Percentiles rank a stretch among this genome's conserved stretches.
Conservation (phyloP, 2,329 filamentous ascomycete genomes). For the Trichoderma simmonsii region DNA sequence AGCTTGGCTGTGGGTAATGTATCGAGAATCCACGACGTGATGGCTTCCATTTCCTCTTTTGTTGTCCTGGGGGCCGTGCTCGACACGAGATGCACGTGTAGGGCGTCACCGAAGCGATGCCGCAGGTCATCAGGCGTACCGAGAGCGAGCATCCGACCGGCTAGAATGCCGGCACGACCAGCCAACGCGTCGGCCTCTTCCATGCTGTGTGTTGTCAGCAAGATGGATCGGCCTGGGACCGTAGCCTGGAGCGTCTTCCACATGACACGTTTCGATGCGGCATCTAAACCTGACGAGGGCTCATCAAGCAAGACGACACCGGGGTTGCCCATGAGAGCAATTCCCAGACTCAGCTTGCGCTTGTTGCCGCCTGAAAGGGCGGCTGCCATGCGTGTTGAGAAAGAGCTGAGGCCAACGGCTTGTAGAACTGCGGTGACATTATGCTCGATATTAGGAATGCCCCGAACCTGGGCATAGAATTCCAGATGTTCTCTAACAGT, state of each 20-base stretch:
- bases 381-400: constrained; percentile 69
- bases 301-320: constrained; percentile 85
- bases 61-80: constrained; percentile 70
- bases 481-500: constrained; percentile 80
- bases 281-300: constrained; percentile 84
- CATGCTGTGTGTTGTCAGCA: constrained; percentile 93
- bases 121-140: constrained; percentile 73
- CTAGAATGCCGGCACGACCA: constrained; percentile 79
- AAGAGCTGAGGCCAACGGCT: constrained; percentile 73
- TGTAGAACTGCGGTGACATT: constrained; percentile 77
- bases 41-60: constrained; percentile 61
- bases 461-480: constrained; percentile 84
- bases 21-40: constrained; percentile 62
- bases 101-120: constrained; percentile 70
- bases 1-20: constrained; percentile 64
- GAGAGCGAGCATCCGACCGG: constrained; percentile 78
- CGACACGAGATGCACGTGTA: constrained; percentile 80
- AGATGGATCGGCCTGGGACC: constrained; percentile 71
- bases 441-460: constrained; percentile 69
- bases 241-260: constrained; percentile 79
- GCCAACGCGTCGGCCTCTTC: constrained; percentile 91
- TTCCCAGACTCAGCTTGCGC: constrained; percentile 84
- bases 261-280: constrained; percentile 87
- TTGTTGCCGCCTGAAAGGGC: constrained; percentile 89
- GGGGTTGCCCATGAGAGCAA: constrained; percentile 90